Conservation (phyloP, 2,329 filamentous ascomycete species). For the Scedosporium dehoogii region DNA sequence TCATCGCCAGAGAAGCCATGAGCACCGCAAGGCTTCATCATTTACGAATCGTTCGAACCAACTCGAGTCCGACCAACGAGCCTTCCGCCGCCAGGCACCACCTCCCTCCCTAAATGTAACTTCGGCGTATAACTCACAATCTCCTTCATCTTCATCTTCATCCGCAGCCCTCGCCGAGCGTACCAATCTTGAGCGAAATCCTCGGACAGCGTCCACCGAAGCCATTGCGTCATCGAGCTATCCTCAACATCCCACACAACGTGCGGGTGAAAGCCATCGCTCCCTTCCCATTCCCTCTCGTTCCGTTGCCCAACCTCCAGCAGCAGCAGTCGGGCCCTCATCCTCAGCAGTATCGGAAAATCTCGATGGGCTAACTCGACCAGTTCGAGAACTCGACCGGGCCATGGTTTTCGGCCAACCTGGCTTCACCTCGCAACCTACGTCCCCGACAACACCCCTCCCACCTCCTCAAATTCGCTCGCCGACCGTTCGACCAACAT, state of each 20-base stretch:
- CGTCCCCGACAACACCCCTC: slow-evolving; percentile 78
- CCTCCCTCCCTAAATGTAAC: slow-evolving; percentile 59
- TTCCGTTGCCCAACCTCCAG: slow-evolving; percentile 54
- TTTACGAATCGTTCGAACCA: slow-evolving; percentile 44
- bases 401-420: slow-evolving; percentile 63
- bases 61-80: slow-evolving; percentile 48
- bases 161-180: slow-evolving; percentile 20
- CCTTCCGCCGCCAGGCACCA: slow-evolving; percentile 66
- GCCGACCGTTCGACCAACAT: slow-evolving; percentile 43
- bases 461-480: slow-evolving; percentile 54
- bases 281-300: slow-evolving; percentile 38
- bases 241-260: slow-evolving; percentile 41
- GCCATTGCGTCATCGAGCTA: slow-evolving; percentile 15
- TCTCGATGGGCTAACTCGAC: neutral
- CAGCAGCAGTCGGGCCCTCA: slow-evolving; percentile 51
- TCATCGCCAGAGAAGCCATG: slow-evolving; percentile 40
- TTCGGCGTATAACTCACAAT: slow-evolving; percentile 26
- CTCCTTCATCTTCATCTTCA: slow-evolving; percentile 8
- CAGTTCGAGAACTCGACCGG: slow-evolving; percentile 45
- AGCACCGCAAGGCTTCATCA: slow-evolving; percentile 37
- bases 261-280: slow-evolving; percentile 40
- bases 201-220: neutral
- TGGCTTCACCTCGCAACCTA: slow-evolving; percentile 75
- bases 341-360: neutral
- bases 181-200: neutral